phyloP scores from a whole-genome alignment of 2,329 filamentous ascomycete genomes.

The Microcyclosporella mali region DNA sequence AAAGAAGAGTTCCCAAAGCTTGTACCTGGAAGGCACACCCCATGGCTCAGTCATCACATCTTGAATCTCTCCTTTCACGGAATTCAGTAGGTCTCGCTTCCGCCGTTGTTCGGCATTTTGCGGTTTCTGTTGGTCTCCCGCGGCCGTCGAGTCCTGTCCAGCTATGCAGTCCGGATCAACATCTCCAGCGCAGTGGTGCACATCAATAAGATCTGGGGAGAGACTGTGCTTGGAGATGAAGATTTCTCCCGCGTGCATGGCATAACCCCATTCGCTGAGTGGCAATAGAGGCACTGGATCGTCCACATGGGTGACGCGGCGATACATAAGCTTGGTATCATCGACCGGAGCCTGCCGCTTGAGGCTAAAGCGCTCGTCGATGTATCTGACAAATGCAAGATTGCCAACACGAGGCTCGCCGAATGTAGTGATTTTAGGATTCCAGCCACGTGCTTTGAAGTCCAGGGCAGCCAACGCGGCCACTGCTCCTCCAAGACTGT shows the following conservation, averaged over 20 bases:
- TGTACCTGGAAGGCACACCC: constrained; percentile 52
- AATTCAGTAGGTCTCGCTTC: constrained; percentile 20
- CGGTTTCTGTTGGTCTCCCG: not conserved
- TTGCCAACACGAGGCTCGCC: constrained; percentile 71
- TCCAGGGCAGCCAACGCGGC: constrained; percentile 82
- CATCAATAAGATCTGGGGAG: constrained; percentile 60
- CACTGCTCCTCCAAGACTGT: constrained; percentile 88
- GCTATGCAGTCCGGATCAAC: constrained; percentile 67
- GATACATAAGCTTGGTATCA: constrained; percentile 45
- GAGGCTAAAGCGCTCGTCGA: constrained; percentile 47
- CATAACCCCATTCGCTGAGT: constrained; percentile 79
- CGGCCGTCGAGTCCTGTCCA: constrained; percentile 43
- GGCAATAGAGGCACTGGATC: constrained; percentile 89
- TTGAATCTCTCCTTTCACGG: constrained; percentile 26
- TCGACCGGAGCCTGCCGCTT: constrained; percentile 4
- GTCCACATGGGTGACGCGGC: constrained; percentile 75
- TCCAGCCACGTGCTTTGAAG: constrained; percentile 68
- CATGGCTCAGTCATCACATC: constrained; percentile 29
- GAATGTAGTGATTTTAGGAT: constrained; percentile 78
- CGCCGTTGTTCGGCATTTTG: not conserved
- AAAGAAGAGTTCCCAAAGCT: constrained; percentile 88
- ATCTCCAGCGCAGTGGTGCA: constrained; percentile 66
- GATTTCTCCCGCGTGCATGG: constrained; percentile 78
- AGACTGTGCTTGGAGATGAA: constrained; percentile 70
- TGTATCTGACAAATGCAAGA: constrained; percentile 45